phyloP scores from a whole-genome alignment of 805 yeast species.

The Saccharomyces paradoxus region DNA sequence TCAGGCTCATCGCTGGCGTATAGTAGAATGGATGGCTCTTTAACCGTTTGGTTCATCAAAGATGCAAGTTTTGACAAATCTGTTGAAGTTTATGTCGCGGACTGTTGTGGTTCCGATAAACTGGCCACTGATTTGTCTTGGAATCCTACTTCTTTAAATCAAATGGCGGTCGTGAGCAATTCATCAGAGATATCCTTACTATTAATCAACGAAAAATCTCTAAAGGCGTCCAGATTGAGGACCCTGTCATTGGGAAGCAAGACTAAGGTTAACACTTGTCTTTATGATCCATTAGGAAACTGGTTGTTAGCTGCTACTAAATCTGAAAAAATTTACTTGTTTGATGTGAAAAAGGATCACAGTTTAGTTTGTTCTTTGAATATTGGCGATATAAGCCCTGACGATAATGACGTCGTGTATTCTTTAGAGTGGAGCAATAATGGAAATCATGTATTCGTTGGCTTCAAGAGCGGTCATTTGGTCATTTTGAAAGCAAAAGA shows the following conservation, averaged over 20 bases:
- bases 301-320: constrained; percentile 39
- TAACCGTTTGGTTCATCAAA: constrained; percentile 20
- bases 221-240: constrained; percentile 10
- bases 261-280: constrained; percentile 15
- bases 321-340: constrained; percentile 32
- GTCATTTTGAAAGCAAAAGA: constrained; percentile 13
- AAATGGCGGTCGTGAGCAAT: constrained; percentile 21
- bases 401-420: constrained; percentile 21
- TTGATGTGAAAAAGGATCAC: constrained; percentile 30
- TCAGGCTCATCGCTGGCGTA: constrained; percentile 23
- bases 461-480: constrained; percentile 41
- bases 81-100: constrained; percentile 9
- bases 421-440: constrained; percentile 29
- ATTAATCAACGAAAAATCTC: constrained; percentile 13
- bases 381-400: constrained; percentile 1
- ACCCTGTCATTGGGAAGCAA: constrained; percentile 9
- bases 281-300: constrained; percentile 41
- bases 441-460: constrained; percentile 36
- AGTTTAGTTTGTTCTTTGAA: constrained; percentile 11
- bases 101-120: constrained; percentile 16
- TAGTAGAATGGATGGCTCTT: constrained; percentile 26
- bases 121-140: constrained; percentile 19
- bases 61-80: constrained; percentile 7
- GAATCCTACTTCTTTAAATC: constrained; percentile 16
- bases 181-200: constrained; percentile 18